Base-by-base conservation (phyloP, 108 stramenopile genomes). In the Cyclotella baltica region DNA sequence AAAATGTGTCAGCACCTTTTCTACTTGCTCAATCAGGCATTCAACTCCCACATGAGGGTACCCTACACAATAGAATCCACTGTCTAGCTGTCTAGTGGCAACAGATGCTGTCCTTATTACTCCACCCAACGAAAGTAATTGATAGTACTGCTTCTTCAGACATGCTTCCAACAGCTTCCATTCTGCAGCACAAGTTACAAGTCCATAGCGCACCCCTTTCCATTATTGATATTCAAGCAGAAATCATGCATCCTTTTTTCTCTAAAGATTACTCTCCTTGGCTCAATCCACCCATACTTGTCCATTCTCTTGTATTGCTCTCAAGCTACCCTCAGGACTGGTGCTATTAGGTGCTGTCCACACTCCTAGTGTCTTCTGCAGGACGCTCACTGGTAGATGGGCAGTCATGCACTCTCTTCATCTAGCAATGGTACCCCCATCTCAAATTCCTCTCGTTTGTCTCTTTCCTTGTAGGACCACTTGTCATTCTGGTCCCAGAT, bases 241-340 rank as follows among this genome's bases (percentile, higher is more conserved):
- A 18, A 58, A 58, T 5, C 29, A 30, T 5, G 30, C 29, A 30
- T 58, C 57, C 16, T 28, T 58, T 30, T n/a, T n/a, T n/a, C 57
- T 58, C 13, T 30, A 6, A 23, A 58, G 6, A 2, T 5, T 19
- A 2, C 28, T 4, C 9, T 30, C 29, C 57, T 58, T 58, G 27
- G 57, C 57, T 58, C 9, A 9, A 58, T 58, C 29, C 57, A 30
- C 57, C 57, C 57, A 58, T 28, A 29, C 6, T 58, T 30, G 25
- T 9, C 13, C 25, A 23, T 58, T 58, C 28, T 58, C 30, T 18
- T 58, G 4, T 19, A 58, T 58, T 20, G n/a, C 19, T 19, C 9
- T 43, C 40, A 43, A 43, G n/a, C n/a, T n/a, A n/a, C n/a, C n/a
- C n/a, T n/a, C n/a, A n/a, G n/a, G n/a, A n/a, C n/a, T n/a, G n/a